A percentile compares a stretch with the other conserved stretches of the same genome.
Evolutionary conservation across 108 stramenopile genomes (phyloP).

Genomic region (Craspedostauros australis): DNA sequence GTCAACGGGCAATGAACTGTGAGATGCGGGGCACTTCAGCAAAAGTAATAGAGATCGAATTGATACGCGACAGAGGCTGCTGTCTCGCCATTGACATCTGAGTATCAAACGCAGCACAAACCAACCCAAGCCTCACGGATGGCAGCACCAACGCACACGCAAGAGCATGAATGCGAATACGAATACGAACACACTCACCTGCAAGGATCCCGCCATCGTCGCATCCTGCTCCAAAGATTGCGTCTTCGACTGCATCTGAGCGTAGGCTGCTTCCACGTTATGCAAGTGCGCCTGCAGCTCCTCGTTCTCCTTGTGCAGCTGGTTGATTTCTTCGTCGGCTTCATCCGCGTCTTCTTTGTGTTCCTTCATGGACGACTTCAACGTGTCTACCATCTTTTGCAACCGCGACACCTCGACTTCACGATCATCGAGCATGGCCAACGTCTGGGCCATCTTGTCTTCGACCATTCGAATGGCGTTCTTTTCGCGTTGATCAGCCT

Average conservation of each 20-base stretch:
- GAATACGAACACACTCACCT: conserved; percentile 14
- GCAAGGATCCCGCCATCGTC: conserved; percentile 44
- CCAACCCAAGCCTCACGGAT: too few relatives aligned
- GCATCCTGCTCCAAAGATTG: conserved; percentile 40
- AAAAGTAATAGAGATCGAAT: too few relatives aligned
- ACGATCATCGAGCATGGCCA: conserved; percentile 56
- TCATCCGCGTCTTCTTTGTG: conserved; percentile 36
- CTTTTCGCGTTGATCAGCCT: conserved; percentile 22
- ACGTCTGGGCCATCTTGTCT: conserved; percentile 44
- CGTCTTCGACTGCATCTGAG: conserved; percentile 37
- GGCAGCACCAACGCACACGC: conserved; percentile 1
- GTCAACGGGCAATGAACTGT: too few relatives aligned
- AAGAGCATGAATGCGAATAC: not conserved
- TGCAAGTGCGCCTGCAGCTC: conserved; percentile 49
- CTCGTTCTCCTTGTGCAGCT: conserved; percentile 73
- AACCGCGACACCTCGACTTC: conserved; percentile 27
- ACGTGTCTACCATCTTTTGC: conserved; percentile 14
- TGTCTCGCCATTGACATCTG: too few relatives aligned
- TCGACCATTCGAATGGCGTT: conserved; percentile 24
- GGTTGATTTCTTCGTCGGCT: conserved; percentile 48
- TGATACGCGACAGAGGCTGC: too few relatives aligned
- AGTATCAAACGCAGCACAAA: too few relatives aligned
- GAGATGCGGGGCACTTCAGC: too few relatives aligned
- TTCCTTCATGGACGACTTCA: conserved; percentile 31
- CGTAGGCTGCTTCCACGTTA: conserved; percentile 45